Percentiles rank a stretch among this genome's conserved stretches.
phyloP scores from a whole-genome alignment of 345 rosid species.

The Populus nigra region DNA sequence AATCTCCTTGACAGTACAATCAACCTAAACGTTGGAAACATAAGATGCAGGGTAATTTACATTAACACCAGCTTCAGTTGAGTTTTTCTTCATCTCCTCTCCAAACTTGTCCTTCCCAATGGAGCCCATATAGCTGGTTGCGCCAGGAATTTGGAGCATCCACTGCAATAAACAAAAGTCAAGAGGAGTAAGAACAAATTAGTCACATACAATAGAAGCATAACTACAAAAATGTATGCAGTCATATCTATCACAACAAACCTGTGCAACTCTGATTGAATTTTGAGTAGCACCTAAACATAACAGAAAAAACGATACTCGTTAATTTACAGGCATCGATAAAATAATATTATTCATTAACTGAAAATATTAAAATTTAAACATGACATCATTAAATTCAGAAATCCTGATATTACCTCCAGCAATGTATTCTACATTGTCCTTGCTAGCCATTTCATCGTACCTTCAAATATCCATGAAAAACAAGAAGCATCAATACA shows the following conservation, averaged over 20 bases:
- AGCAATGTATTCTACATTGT: slow-evolving; percentile 60
- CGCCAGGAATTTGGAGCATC: slow-evolving; percentile 96
- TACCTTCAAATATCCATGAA: slow-evolving; percentile 42
- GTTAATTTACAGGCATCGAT: not conserved
- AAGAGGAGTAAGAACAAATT: not conserved
- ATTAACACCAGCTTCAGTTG: slow-evolving; percentile 71
- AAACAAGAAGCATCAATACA: not conserved
- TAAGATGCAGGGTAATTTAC: slow-evolving; percentile 34
- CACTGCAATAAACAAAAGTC: slow-evolving; percentile 45
- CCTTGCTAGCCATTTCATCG: slow-evolving; percentile 43
- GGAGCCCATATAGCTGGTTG: slow-evolving; percentile 86
- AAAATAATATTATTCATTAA: too few species aligned
- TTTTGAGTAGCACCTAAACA: slow-evolving; percentile 80
- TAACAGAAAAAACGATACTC: slow-evolving; percentile 1
- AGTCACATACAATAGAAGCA: not conserved
- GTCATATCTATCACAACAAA: slow-evolving; percentile 11
- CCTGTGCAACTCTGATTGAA: slow-evolving; percentile 95
- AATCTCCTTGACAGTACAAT: not conserved
- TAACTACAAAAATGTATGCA: not conserved
- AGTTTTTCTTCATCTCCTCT: slow-evolving; percentile 88
- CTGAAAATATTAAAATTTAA: too few species aligned
- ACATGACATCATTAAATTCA: not conserved
- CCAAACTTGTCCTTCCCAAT: slow-evolving; percentile 96
- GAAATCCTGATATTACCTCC: slow-evolving; percentile 47
- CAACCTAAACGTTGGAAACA: not conserved